Conservation (phyloP, 495 filamentous ascomycete species). For the Aspergillus funiculosus region DNA sequence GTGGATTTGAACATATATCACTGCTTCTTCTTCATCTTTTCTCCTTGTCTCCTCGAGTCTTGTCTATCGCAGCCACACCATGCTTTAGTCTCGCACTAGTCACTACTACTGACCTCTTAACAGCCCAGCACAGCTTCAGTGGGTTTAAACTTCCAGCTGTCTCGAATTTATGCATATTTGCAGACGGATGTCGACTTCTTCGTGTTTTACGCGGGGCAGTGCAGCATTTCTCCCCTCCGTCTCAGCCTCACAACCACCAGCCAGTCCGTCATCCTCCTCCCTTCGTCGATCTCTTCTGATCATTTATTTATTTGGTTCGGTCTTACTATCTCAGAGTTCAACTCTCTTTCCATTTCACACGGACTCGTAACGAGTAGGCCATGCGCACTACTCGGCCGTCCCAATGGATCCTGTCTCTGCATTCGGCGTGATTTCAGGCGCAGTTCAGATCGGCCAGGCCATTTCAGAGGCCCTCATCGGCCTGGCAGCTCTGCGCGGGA, state of each 20-base stretch:
- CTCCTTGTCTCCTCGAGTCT: background rate
- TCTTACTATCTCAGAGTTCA: background rate
- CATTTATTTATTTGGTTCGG: background rate
- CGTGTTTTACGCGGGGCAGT: constrained; percentile 2
- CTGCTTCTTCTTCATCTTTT: background rate
- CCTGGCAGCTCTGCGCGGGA: constrained; percentile 31
- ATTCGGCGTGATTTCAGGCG: constrained; percentile 28
- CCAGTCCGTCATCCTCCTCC: background rate
- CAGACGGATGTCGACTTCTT: background rate
- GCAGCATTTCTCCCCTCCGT: background rate
- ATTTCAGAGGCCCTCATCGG: constrained; percentile 33
- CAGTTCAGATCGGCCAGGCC: constrained; percentile 25
- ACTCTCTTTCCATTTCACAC: background rate
- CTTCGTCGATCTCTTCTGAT: background rate
- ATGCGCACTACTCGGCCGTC: background rate
- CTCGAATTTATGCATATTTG: too few species aligned
- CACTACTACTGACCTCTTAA: too few species aligned
- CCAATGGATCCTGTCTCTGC: constrained; percentile 32
- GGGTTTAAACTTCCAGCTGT: too few species aligned
- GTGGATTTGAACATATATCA: background rate
- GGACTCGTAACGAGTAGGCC: background rate
- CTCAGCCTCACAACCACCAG: background rate
- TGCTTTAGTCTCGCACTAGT: too few species aligned
- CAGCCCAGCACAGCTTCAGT: too few species aligned
- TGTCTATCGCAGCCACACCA: too few species aligned